These are phyloP conservation scores for Psilocybe subaeruginosa DNA, from an alignment of 768 basidiomycete genomes.

Conservation along the genomic window DNA sequence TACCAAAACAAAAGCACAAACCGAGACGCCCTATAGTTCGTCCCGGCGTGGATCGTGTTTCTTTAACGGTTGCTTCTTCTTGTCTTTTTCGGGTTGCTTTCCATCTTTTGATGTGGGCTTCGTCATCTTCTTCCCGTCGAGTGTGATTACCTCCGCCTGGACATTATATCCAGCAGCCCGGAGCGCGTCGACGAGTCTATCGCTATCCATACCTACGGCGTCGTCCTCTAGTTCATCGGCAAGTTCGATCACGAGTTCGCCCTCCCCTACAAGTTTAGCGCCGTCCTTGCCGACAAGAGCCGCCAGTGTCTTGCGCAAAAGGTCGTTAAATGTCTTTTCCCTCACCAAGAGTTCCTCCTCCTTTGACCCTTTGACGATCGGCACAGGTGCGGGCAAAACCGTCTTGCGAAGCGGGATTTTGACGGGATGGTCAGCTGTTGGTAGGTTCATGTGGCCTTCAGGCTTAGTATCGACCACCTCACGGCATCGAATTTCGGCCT, in stretches of 20 bases:
- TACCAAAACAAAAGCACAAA: neutral
- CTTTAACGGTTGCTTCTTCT: constrained; percentile 23
- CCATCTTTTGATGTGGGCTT: constrained; percentile 21
- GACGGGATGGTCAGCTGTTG: constrained; percentile 59
- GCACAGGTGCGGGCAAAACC: constrained; percentile 44
- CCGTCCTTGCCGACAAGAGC: constrained; percentile 31
- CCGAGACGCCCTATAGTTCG: constrained; percentile 16
- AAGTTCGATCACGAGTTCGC: constrained; percentile 47
- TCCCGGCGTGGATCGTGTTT: constrained; percentile 22
- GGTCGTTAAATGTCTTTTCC: constrained; percentile 34
- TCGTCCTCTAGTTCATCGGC: constrained; percentile 45
- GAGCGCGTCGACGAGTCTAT: constrained; percentile 48
- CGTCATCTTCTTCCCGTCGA: constrained; percentile 26
- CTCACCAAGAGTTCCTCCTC: constrained; percentile 19
- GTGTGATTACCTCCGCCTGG: constrained; percentile 33
- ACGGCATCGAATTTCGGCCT: constrained; percentile 77
- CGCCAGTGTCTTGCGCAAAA: constrained; percentile 42
- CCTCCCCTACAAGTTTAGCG: constrained; percentile 17
- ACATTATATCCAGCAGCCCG: constrained; percentile 58
- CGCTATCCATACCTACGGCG: constrained; percentile 40
- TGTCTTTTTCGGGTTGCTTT: constrained; percentile 23
- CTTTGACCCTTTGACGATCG: constrained; percentile 20
- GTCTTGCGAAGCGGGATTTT: constrained; percentile 53
- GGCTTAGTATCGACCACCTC: constrained; percentile 59
- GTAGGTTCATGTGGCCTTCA: constrained; percentile 35